A percentile compares a stretch with the other conserved stretches of the same genome.
These are phyloP conservation scores for Penicillium sp. DNA, from an alignment of 2,329 filamentous ascomycete species.

Conservation along the genomic window DNA sequence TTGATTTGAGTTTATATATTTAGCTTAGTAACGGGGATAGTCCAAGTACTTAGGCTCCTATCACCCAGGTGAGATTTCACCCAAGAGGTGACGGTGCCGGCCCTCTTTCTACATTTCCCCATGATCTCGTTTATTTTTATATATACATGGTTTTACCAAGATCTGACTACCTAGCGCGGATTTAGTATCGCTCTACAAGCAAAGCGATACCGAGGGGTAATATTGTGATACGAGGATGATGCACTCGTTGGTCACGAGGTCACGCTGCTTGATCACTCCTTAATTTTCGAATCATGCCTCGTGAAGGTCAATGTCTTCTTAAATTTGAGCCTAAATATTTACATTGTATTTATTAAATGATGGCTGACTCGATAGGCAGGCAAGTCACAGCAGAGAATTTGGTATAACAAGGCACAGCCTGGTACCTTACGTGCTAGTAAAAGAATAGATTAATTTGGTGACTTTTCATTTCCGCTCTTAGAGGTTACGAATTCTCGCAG, in stretches of 20 bases:
- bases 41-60: neutral
- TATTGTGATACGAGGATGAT: neutral
- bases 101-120: neutral
- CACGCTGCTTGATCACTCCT: neutral
- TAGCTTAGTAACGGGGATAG: too few species aligned
- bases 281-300: neutral
- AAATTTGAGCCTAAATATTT: neutral
- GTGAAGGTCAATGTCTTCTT: neutral
- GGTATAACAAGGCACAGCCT: neutral
- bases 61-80: neutral
- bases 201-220: neutral
- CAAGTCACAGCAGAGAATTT: neutral
- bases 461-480: neutral
- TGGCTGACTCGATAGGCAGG: too few species aligned
- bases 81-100: neutral
- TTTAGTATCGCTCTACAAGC: neutral
- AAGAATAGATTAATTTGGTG: too few species aligned
- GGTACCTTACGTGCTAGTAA: neutral
- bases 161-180: neutral
- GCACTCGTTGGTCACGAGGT: neutral
- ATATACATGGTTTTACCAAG: neutral
- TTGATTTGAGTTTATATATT: too few species aligned
- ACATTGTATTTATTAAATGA: neutral
- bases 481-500: neutral
- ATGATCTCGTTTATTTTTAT: neutral